Percentiles rank a stretch among this genome's conserved stretches.
Evolutionary conservation across 2,329 filamentous ascomycete genomes (phyloP).

Genomic region (Dendryphion nanum): DNA sequence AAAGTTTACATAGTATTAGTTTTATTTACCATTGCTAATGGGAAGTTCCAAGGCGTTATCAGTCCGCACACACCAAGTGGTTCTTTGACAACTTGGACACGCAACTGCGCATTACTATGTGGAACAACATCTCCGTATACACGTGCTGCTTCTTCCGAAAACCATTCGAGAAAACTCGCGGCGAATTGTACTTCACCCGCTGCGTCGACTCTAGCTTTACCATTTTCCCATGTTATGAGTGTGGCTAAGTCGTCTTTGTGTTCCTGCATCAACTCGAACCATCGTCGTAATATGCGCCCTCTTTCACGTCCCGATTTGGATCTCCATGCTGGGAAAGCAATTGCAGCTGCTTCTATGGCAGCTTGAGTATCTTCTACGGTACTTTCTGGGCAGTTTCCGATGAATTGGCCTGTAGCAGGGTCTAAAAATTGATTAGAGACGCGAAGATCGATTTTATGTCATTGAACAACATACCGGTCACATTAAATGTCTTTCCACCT

Average conservation of each 20-base stretch:
- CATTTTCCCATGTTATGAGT: slow-evolving; percentile 60
- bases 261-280: not conserved
- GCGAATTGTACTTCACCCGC: slow-evolving; percentile 17
- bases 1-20: too few relatives aligned
- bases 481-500: not conserved
- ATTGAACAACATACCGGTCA: not conserved
- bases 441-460: not conserved
- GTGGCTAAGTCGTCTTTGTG: not conserved
- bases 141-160: slow-evolving; percentile 17
- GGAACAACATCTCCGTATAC: slow-evolving; percentile 6
- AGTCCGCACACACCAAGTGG: slow-evolving; percentile 24
- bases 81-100: slow-evolving; percentile 23
- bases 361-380: not conserved
- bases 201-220: slow-evolving; percentile 64
- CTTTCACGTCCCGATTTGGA: not conserved
- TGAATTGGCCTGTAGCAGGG: not conserved
- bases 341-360: not conserved
- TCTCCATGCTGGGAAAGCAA: not conserved
- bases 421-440: not conserved
- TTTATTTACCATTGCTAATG: too few relatives aligned
- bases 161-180: slow-evolving; percentile 22
- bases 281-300: not conserved
- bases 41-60: too few relatives aligned
- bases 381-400: not conserved
- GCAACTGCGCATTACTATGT: slow-evolving; percentile 6